phyloP scores from a whole-genome alignment of 169 alveolate genomes.

The Plasmodium relictum region DNA sequence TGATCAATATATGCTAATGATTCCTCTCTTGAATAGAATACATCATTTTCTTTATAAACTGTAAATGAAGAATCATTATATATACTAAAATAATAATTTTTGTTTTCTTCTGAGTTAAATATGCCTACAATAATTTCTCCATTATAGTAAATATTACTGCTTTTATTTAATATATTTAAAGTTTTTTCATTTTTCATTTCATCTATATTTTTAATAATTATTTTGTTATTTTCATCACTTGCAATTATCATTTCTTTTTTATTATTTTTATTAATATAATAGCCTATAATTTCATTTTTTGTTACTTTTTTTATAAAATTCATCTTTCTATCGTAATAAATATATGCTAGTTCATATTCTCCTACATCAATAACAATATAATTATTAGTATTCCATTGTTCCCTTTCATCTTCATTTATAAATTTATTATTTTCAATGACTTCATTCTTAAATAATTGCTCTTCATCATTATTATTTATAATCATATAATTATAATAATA shows the following conservation, averaged over 20 bases:
- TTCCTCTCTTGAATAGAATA: slow-evolving; percentile 57
- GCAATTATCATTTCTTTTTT: slow-evolving; percentile 37
- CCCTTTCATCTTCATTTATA: slow-evolving; percentile 33
- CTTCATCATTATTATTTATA: slow-evolving; percentile 6
- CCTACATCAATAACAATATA: slow-evolving; percentile 17
- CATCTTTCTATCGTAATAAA: slow-evolving; percentile 20
- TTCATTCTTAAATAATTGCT: background rate
- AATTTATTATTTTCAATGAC: background rate
- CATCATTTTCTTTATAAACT: slow-evolving; percentile 48
- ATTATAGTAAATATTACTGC: slow-evolving; percentile 46
- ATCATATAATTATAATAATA: slow-evolving; percentile 16
- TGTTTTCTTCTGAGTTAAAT: slow-evolving; percentile 35
- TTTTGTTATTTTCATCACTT: slow-evolving; percentile 30
- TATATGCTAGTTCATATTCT: slow-evolving; percentile 4
- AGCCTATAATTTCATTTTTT: slow-evolving; percentile 37
- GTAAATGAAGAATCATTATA: slow-evolving; percentile 58
- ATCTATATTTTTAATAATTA: slow-evolving; percentile 12
- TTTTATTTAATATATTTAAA: slow-evolving; percentile 28
- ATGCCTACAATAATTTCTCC: slow-evolving; percentile 48
- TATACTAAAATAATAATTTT: slow-evolving; percentile 58
- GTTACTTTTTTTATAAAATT: slow-evolving; percentile 4
- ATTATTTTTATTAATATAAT: slow-evolving; percentile 34
- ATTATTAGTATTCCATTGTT: slow-evolving; percentile 24
- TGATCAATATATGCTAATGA: slow-evolving; percentile 61
- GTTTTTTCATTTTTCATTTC: background rate